A percentile compares a stretch with the other conserved stretches of the same genome.
Conservation (phyloP, 208 protist genomes). For the Phytomonas francai region DNA sequence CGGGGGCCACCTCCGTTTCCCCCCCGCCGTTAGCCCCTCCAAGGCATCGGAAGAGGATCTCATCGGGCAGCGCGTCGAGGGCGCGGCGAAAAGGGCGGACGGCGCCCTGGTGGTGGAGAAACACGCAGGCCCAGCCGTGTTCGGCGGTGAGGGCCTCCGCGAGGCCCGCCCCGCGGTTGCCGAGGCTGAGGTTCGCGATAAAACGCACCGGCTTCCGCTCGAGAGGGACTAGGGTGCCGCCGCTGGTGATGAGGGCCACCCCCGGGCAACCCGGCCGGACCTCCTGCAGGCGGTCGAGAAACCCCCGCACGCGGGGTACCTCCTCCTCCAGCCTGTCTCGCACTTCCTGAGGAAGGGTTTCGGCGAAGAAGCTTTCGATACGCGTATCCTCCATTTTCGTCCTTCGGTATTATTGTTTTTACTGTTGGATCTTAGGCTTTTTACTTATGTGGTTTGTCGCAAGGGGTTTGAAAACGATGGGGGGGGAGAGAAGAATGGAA, state of each 20-base stretch:
- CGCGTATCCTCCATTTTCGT: constrained; percentile 11
- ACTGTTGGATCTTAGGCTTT: not conserved
- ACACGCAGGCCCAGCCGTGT: constrained; percentile 64
- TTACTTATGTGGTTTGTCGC: not conserved
- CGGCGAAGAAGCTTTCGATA: constrained; percentile 40
- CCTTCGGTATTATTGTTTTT: not conserved
- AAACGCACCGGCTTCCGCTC: constrained; percentile 83
- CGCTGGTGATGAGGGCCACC: constrained; percentile 72
- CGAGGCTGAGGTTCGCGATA: constrained; percentile 80
- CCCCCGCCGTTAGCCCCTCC: not conserved
- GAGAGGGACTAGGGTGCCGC: constrained; percentile 66
- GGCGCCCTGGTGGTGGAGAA: constrained; percentile 52
- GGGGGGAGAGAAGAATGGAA: not conserved
- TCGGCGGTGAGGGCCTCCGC: constrained; percentile 41
- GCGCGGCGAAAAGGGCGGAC: constrained; percentile 48
- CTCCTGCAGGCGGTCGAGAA: constrained; percentile 16
- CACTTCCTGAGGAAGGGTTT: constrained; percentile 31
- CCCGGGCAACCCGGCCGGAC: constrained; percentile 25
- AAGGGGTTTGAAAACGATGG: not conserved
- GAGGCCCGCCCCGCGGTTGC: constrained; percentile 61
- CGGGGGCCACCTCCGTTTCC: not conserved
- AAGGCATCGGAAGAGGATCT: constrained; percentile 28
- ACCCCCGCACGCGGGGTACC: constrained; percentile 18
- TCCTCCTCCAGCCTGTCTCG: constrained; percentile 24
- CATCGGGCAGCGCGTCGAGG: constrained; percentile 36